Conservation (phyloP, 1,139 yeast species). For the Magnusiomyces tetraspermus region DNA sequence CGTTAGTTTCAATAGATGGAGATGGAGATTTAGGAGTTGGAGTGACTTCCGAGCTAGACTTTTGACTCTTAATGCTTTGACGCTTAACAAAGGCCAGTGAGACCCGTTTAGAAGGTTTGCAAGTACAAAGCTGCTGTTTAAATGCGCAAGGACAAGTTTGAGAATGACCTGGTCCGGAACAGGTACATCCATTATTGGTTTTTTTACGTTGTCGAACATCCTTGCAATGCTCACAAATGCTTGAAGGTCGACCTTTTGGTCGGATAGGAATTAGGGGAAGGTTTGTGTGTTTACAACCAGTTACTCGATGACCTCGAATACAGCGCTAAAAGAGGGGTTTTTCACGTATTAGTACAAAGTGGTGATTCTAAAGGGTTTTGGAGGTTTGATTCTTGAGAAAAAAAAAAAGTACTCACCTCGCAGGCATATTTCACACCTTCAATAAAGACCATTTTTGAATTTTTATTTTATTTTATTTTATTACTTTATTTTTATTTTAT, state of each 20-base stretch:
- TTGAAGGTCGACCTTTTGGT: conserved; percentile 92
- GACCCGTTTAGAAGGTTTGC: conserved; percentile 25
- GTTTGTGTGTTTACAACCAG: conserved; percentile 87
- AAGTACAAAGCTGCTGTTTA: conserved; percentile 47
- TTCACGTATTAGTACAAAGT: too few species aligned
- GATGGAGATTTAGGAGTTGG: too few species aligned
- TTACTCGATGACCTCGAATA: conserved; percentile 90
- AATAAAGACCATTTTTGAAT: conserved; percentile 82
- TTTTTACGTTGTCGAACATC: conserved; percentile 64
- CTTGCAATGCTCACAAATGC: conserved; percentile 83
- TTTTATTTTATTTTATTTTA: too few species aligned
- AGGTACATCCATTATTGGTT: conserved; percentile 62
- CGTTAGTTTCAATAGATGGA: too few species aligned
- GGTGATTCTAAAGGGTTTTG: too few species aligned
- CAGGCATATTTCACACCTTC: conserved; percentile 95
- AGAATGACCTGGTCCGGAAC: conserved; percentile 44
- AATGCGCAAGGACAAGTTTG: conserved; percentile 47
- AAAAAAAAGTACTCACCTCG: conserved; percentile 35
- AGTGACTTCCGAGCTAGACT: too few species aligned
- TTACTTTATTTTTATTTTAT: too few species aligned
- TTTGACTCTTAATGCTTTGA: too few species aligned
- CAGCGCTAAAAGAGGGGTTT: conserved; percentile 50
- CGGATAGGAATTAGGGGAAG: conserved; percentile 86
- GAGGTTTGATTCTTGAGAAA: neutral
- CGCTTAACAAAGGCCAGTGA: neutral